Base-by-base conservation (phyloP, 768 basidiomycete species). In the Albatrellus ellisii region DNA sequence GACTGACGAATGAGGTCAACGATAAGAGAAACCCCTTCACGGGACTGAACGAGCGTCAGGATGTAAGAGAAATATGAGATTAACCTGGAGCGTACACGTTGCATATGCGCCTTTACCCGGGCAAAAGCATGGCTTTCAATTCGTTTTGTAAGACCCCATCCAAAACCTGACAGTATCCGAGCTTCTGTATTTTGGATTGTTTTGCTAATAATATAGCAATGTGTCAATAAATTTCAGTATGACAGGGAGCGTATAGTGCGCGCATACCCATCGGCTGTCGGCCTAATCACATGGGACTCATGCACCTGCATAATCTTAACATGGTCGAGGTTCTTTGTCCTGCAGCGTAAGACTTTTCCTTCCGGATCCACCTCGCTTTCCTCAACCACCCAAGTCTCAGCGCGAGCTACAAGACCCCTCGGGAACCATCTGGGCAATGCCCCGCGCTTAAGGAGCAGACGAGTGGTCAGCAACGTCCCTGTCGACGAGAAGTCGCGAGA, bases 351-450 rank as follows among this genome's bases (percentile, higher is more conserved):
- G 15, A 75, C 70, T 61, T 79, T 77, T 25, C 79, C 84, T 42
- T 77, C 65, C 3, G 86, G 80, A 61, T 95, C 87, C 6, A 97
- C 87, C 55, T 94, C 86, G 52, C 83, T 94, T 66, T 92, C 85
- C 60, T 98, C 92, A 45, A 98, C 62, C 36, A 95, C 78, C 92
- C 90, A 98, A 2, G 83, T 82, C 60, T 95, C 92, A 26, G 87
- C 79, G 51, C 88, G 73, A 2, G 76, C 74, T 25, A 90, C 64
- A 46, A 97, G 79, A 43, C 83, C 82, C 56, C 75, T 69, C 2
- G 84, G 86, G 6, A 86, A 86, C 92, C 92, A 98, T 52, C 81
- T 70, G 0, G 92, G 92, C 45, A 95, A 67, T n/a, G 83, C 73
- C 5, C 90, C 92, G 20, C 78, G 73, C 64, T 98, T 98, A 53